phyloP scores from a whole-genome alignment of 1,284 basidiomycete genomes.

The Ceratobasidium sp. region DNA sequence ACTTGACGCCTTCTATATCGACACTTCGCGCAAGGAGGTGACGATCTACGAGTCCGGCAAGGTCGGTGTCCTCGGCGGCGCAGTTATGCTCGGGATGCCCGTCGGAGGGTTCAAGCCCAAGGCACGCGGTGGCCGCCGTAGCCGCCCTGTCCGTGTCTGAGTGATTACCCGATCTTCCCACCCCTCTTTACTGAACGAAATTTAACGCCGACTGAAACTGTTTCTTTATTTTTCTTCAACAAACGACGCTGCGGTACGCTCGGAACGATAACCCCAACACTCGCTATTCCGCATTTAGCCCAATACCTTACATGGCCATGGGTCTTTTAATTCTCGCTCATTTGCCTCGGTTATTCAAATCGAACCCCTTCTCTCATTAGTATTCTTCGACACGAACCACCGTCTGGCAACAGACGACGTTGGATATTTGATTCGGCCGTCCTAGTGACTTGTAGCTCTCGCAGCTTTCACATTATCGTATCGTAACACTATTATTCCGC shows the following conservation, averaged over 20 bases:
- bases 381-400: slow-evolving; percentile 39
- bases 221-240: neutral
- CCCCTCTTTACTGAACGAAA: slow-evolving; percentile 31
- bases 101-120: slow-evolving; percentile 44
- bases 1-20: slow-evolving; percentile 45
- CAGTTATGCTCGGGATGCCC: slow-evolving; percentile 49
- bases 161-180: neutral
- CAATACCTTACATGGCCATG: slow-evolving; percentile 30
- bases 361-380: slow-evolving; percentile 20
- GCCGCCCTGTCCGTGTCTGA: slow-evolving; percentile 34
- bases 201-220: slow-evolving; percentile 41
- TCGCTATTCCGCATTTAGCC: slow-evolving; percentile 30
- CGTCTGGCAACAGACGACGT: slow-evolving; percentile 23
- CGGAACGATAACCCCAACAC: slow-evolving; percentile 39
- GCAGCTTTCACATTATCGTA: slow-evolving; percentile 29
- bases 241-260: slow-evolving; percentile 44
- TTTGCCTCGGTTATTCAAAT: slow-evolving; percentile 30
- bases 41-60: slow-evolving; percentile 50
- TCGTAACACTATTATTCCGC: slow-evolving; percentile 43
- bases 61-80: slow-evolving; percentile 49
- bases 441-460: slow-evolving; percentile 41
- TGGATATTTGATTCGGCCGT: slow-evolving; percentile 41
- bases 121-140: slow-evolving; percentile 39
- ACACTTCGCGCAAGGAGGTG: slow-evolving; percentile 44
- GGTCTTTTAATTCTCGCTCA: slow-evolving; percentile 39